phyloP scores from a whole-genome alignment of 2,329 filamentous ascomycete genomes.

The Raffaelea albimanens region DNA sequence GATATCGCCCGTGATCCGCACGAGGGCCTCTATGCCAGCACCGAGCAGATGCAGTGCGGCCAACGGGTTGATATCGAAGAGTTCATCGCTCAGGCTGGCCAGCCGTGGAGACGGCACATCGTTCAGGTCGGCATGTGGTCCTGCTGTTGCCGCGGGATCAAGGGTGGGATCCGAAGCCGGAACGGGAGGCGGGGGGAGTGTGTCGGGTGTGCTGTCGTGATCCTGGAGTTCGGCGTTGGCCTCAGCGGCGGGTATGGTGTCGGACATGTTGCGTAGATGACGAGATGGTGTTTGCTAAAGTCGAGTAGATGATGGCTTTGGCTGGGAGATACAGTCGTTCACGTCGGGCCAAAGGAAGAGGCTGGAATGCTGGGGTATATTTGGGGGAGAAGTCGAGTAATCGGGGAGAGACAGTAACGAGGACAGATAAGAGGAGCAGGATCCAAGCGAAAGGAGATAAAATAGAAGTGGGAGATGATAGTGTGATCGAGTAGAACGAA shows the following conservation, averaged over 20 bases:
- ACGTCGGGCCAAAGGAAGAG: too few relatives aligned
- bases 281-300: too few relatives aligned
- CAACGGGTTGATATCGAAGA: constrained; percentile 63
- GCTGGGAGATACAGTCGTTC: too few relatives aligned
- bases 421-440: too few relatives aligned
- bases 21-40: constrained; percentile 59
- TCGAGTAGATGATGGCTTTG: too few relatives aligned
- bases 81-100: constrained; percentile 40
- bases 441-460: too few relatives aligned
- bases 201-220: background rate
- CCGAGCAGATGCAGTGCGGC: constrained; percentile 75
- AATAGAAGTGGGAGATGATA: too few relatives aligned
- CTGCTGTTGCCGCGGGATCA: constrained; percentile 4
- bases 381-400: too few relatives aligned
- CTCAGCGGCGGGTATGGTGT: background rate
- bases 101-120: constrained; percentile 10
- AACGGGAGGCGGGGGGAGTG: constrained; percentile 32
- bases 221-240: background rate
- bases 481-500: too few relatives aligned
- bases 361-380: too few relatives aligned
- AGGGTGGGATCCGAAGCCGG: constrained; percentile 28
- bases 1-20: constrained; percentile 65
- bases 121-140: background rate
- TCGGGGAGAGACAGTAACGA: too few relatives aligned
- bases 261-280: background rate